A percentile compares a stretch with the other conserved stretches of the same genome.
Conservation (phyloP, 306 rosid genomes). For the Gleditsia sinensis region DNA sequence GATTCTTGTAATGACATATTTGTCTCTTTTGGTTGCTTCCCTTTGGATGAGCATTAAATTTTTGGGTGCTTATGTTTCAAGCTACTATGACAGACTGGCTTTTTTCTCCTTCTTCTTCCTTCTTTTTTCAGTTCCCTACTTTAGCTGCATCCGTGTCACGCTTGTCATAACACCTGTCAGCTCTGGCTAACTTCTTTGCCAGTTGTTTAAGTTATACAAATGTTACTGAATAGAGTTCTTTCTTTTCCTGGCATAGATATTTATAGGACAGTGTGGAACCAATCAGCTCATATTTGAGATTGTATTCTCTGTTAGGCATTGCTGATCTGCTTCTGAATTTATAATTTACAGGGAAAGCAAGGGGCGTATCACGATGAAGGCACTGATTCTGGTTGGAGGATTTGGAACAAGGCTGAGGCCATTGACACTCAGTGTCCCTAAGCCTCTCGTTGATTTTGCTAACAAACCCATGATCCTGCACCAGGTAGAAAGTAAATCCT, state of each 20-base stretch:
- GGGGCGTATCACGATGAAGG: slow-evolving; percentile 75
- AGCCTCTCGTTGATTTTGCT: slow-evolving; percentile 99
- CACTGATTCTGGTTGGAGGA: slow-evolving; percentile 96
- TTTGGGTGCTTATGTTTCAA: slow-evolving; percentile 19
- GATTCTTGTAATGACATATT: slow-evolving; percentile 30
- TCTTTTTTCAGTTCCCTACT: slow-evolving; percentile 13
- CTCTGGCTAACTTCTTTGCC: slow-evolving; percentile 34
- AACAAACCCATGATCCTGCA: slow-evolving; percentile 99
- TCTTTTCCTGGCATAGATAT: slow-evolving; percentile 26
- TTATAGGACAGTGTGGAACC: slow-evolving; percentile 20
- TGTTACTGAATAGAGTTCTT: slow-evolving; percentile 15
- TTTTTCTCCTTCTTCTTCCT: neutral
- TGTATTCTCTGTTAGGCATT: slow-evolving; percentile 19
- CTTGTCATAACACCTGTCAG: slow-evolving; percentile 24
- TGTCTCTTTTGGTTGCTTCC: slow-evolving; percentile 29
- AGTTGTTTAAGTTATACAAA: slow-evolving; percentile 28
- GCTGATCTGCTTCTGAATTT: slow-evolving; percentile 28
- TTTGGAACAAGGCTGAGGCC: slow-evolving; percentile 99
- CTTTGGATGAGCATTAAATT: neutral
- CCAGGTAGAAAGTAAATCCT: slow-evolving; percentile 62
- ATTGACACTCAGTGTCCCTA: slow-evolving; percentile 95
- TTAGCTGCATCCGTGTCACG: slow-evolving; percentile 23
- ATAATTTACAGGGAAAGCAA: slow-evolving; percentile 50
- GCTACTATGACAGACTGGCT: slow-evolving; percentile 27
- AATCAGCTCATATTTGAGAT: slow-evolving; percentile 20